Evolutionary conservation across 2,329 filamentous ascomycete species (phyloP).

Genomic region (Beauveria caledonica): DNA sequence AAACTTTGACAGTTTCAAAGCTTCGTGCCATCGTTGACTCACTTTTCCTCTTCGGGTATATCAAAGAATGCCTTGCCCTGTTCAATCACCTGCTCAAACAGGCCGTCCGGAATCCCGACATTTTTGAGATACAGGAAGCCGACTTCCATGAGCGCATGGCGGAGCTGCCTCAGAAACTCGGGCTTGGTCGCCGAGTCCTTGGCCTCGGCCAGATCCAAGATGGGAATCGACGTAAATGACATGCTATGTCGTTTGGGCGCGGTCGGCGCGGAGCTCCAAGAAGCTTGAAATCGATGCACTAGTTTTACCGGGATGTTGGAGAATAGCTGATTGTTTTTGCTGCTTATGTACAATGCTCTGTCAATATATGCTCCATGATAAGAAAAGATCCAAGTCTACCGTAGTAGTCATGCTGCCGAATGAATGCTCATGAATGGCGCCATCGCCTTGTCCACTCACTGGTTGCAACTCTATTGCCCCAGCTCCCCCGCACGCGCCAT

Average conservation of each 20-base stretch:
- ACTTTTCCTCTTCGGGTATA: constrained; percentile 69
- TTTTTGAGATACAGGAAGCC: constrained; percentile 83
- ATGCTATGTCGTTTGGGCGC: constrained; percentile 27
- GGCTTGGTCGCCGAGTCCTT: constrained; percentile 58
- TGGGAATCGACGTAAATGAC: constrained; percentile 69
- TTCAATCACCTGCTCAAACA: constrained; percentile 57
- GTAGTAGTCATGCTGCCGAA: not conserved
- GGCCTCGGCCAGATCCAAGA: constrained; percentile 66
- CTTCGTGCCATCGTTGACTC: constrained; percentile 16
- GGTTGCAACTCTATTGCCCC: constrained; percentile 4
- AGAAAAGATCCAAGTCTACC: constrained; percentile 1
- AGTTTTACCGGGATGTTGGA: not conserved
- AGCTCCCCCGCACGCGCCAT: not conserved
- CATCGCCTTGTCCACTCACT: constrained; percentile 9
- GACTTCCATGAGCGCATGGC: constrained; percentile 73
- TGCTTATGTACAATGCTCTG: constrained; percentile 8
- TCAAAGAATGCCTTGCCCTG: constrained; percentile 71
- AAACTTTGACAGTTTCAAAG: no score
- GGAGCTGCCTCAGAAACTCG: constrained; percentile 60
- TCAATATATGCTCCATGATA: not conserved
- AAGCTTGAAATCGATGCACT: not conserved
- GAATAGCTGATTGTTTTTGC: not conserved
- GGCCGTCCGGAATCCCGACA: constrained; percentile 58
- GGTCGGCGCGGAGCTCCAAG: not conserved
- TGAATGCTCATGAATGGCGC: constrained; percentile 11